phyloP scores from a whole-genome alignment of 1,139 yeast genomes.

The Candida smagusa region DNA sequence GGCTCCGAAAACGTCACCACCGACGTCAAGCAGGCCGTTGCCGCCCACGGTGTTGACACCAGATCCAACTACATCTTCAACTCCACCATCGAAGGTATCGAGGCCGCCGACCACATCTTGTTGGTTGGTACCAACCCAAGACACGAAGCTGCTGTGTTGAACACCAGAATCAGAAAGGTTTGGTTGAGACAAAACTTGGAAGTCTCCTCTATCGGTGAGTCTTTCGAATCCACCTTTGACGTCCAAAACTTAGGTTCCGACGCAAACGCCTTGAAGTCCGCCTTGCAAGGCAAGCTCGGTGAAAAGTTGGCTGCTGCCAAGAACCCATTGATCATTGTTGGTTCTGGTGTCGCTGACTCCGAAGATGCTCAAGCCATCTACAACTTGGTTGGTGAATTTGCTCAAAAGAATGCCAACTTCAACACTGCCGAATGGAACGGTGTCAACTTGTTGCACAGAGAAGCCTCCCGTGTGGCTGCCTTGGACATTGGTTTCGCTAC shows the following conservation, averaged over 20 bases:
- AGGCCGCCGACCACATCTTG: slow-evolving; percentile 76
- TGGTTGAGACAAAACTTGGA: slow-evolving; percentile 72
- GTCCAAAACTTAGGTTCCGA: slow-evolving; percentile 62
- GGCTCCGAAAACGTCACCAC: slow-evolving; percentile 82
- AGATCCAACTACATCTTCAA: slow-evolving; percentile 81
- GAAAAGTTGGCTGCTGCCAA: slow-evolving; percentile 63
- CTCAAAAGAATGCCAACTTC: slow-evolving; percentile 56
- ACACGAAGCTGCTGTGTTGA: slow-evolving; percentile 86
- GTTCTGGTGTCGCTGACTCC: slow-evolving; percentile 75
- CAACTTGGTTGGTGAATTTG: slow-evolving; percentile 63
- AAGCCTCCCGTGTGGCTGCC: slow-evolving; percentile 85
- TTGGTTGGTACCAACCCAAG: slow-evolving; percentile 86
- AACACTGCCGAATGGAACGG: slow-evolving; percentile 81
- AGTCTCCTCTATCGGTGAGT: slow-evolving; percentile 71
- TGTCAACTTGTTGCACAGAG: slow-evolving; percentile 75
- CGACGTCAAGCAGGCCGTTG: slow-evolving; percentile 61
- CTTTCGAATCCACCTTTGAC: slow-evolving; percentile 74
- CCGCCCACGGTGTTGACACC: slow-evolving; percentile 68
- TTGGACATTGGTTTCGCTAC: slow-evolving; percentile 78
- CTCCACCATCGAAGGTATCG: slow-evolving; percentile 76
- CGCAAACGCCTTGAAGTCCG: slow-evolving; percentile 54
- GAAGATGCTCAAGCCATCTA: slow-evolving; percentile 63
- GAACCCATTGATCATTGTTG: slow-evolving; percentile 77
- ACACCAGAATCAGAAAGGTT: slow-evolving; percentile 79
- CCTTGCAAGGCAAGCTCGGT: slow-evolving; percentile 70